Base-by-base conservation (phyloP, 129 eudicot genomes). In the Dittrichia graveolens region DNA sequence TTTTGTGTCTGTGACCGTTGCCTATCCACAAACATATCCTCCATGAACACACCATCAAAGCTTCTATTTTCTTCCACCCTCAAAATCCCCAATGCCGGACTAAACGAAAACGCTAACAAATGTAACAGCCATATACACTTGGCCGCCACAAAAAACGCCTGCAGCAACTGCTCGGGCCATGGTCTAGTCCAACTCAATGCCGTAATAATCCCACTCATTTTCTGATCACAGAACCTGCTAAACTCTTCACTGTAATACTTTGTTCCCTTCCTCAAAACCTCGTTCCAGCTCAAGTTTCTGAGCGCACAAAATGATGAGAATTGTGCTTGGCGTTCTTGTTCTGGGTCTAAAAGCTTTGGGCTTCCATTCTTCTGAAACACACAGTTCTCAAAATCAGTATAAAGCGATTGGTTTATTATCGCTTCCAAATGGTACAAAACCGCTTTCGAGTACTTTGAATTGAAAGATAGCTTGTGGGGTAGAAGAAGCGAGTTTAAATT, bases 111-210 rank as follows among this genome's bases (percentile, higher is more conserved):
- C 0, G 98, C 97, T 3, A 94, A 88, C 85, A 94, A 77, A 83
- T 94, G 98, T 24, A 94, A 76, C 75, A 94, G 46, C 98, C 98
- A 94, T 43, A 94, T 81, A 76, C 97, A 95, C 61, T 95, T 95
- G 4, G 97, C 94, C 37, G 97, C 96, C 43, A 90, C 96, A 69
- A 95, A 95, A 65, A 95, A 95, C 1, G 91, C 82, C 64, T 95
- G 97, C 18, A 95, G 80, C 18, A 95, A 83, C 75, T 83, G 87
- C 69, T 95, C 99, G 7, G 97, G 85, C 99, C 99, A 95, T 0
- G 97, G 91, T 40, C 96, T 83, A 18, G 89, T 95, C 97, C 97
- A 88, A 62, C 81, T 89, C 41, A 95, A 70, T 5, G 86, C 76
- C 0, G 82, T 44, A 19, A 95, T 84, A 7, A 90, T 80, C 44